Conservation (phyloP, 768 basidiomycete genomes). For the Boletus subparvulus region DNA sequence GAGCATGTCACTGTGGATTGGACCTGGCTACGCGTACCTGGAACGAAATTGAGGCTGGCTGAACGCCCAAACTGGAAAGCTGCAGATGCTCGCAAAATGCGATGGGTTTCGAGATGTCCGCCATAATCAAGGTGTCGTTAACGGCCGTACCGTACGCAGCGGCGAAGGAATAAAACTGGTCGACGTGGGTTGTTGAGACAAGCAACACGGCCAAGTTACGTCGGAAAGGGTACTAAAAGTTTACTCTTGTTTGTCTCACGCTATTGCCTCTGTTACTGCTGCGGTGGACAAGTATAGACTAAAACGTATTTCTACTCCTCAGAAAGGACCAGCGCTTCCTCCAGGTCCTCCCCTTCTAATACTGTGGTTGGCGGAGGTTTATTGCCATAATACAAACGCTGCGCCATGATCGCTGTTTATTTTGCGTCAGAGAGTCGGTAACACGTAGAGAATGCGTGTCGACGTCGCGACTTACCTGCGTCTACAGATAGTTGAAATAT, state of each 20-base stretch:
- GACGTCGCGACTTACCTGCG: constrained; percentile 49
- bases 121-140: constrained; percentile 26
- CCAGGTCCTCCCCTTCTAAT: constrained; percentile 59
- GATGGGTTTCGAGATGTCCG: constrained; percentile 62
- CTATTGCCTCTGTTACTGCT: constrained; percentile 1
- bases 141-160: constrained; percentile 16
- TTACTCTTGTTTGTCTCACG: constrained; percentile 34
- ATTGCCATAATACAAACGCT: constrained; percentile 74
- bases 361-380: constrained; percentile 55
- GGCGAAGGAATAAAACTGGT: constrained; percentile 14
- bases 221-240: constrained; percentile 24
- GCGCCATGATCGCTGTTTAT: constrained; percentile 64
- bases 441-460: constrained; percentile 4
- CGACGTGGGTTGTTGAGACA: constrained; percentile 26
- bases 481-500: constrained; percentile 83
- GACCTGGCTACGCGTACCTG: constrained; percentile 61
- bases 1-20: constrained; percentile 14
- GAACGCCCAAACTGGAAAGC: constrained; percentile 92
- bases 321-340: constrained; percentile 67
- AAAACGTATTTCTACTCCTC: constrained; percentile 45
- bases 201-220: constrained; percentile 6
- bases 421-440: constrained; percentile 11
- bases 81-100: constrained; percentile 90
- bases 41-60: constrained; percentile 96
- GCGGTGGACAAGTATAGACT: neutral